phyloP scores from a whole-genome alignment of 352 stramenopile species.

The Phytopythium vexans region DNA sequence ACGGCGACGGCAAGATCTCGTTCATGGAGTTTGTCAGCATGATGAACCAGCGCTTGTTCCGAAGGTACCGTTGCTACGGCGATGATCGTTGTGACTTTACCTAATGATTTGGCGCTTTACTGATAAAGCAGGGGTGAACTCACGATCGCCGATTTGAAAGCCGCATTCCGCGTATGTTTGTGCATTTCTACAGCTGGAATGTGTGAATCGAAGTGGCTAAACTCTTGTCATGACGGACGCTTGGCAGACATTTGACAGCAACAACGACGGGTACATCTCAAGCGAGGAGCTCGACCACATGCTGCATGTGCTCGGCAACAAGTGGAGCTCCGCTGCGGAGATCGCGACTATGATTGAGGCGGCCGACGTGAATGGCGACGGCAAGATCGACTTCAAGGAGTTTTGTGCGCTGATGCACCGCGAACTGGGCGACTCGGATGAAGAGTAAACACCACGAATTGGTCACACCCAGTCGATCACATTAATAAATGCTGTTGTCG shows the following conservation, averaged over 20 bases:
- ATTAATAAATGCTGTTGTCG: too few species aligned
- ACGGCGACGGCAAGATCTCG: slow-evolving; percentile 73
- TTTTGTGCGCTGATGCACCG: slow-evolving; percentile 66
- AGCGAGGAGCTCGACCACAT: slow-evolving; percentile 61
- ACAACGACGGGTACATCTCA: slow-evolving; percentile 73
- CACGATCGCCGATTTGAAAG: slow-evolving; percentile 49
- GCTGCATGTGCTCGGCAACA: slow-evolving; percentile 55
- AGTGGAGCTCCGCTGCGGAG: slow-evolving; percentile 38
- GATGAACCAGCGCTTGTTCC: slow-evolving; percentile 73
- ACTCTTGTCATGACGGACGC: neutral
- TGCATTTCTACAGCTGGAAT: neutral
- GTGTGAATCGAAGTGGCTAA: neutral
- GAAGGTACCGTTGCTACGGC: slow-evolving; percentile 19
- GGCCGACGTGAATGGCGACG: slow-evolving; percentile 82
- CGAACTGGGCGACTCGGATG: too few species aligned
- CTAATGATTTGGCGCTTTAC: neutral
- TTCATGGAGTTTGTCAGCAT: slow-evolving; percentile 77
- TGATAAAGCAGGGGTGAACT: slow-evolving; percentile 35
- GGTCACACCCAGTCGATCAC: too few species aligned
- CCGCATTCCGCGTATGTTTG: slow-evolving; percentile 51
- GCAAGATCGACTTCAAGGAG: slow-evolving; percentile 85
- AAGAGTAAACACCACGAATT: too few species aligned
- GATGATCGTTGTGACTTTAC: neutral
- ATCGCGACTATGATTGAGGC: slow-evolving; percentile 58
- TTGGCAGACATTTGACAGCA: slow-evolving; percentile 59